Conservation (phyloP, 306 rosid species). For the Glycine tomentella region DNA sequence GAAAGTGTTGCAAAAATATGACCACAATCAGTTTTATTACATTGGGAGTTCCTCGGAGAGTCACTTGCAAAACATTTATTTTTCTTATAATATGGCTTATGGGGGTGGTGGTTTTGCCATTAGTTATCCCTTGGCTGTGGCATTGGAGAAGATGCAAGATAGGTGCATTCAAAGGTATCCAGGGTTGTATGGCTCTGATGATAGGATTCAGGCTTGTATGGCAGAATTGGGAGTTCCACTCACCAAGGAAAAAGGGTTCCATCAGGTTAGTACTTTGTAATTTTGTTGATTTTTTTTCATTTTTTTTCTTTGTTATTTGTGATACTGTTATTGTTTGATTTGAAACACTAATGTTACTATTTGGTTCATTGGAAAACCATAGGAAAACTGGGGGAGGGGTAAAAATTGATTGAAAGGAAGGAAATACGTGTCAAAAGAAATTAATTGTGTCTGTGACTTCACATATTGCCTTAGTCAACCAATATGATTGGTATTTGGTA, state of each 20-base stretch:
- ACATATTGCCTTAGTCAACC: conserved; percentile 1
- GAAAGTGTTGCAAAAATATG: conserved; percentile 66
- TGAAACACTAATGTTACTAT: background rate
- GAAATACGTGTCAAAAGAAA: background rate
- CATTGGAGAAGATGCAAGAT: conserved; percentile 74
- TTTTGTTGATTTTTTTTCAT: background rate
- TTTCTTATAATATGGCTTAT: conserved; percentile 76
- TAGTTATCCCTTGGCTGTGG: conserved; percentile 66
- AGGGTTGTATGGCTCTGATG: conserved; percentile 73
- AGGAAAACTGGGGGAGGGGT: background rate
- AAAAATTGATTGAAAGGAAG: background rate
- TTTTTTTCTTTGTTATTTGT: background rate
- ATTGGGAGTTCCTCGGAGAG: conserved; percentile 77
- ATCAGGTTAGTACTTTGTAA: conserved; percentile 61
- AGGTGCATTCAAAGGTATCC: conserved; percentile 70
- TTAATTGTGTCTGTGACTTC: background rate
- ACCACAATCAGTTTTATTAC: conserved; percentile 68
- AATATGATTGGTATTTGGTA: background rate
- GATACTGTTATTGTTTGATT: background rate
- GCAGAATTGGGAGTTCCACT: conserved; percentile 85
- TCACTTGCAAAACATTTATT: conserved; percentile 74
- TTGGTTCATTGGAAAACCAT: conserved; percentile 10
- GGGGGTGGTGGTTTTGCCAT: conserved; percentile 87
- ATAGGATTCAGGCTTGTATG: conserved; percentile 84
- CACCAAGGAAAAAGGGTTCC: conserved; percentile 76